These are phyloP conservation scores for Physcomitrellopsis africana DNA, from an alignment of 225 moss, liverwort and hornwort genomes.

Conservation along the genomic window DNA sequence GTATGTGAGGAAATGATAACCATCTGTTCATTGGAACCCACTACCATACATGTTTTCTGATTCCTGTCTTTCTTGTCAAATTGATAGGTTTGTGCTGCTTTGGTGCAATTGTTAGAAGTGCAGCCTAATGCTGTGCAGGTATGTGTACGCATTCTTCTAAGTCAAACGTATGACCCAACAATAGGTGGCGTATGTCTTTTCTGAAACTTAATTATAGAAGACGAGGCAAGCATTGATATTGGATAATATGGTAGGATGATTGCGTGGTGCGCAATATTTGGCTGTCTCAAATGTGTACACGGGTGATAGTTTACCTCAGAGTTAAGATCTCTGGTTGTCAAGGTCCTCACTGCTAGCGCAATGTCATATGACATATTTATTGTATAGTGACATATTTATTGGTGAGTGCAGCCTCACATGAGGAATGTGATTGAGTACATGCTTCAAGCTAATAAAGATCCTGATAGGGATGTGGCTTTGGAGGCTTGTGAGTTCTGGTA, in stretches of 20 bases:
- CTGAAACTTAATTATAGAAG: background rate
- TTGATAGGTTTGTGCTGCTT: constrained; percentile 88
- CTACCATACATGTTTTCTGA: constrained; percentile 29
- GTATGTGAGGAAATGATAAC: background rate
- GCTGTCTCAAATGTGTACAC: constrained; percentile 27
- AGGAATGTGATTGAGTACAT: constrained; percentile 99
- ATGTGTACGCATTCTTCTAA: constrained; percentile 17
- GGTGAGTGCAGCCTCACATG: constrained; percentile 88
- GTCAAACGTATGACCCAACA: background rate
- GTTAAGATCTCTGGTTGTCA: constrained; percentile 23
- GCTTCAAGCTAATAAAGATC: constrained; percentile 96
- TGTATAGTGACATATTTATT: constrained; percentile 37
- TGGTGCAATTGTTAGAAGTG: constrained; percentile 96
- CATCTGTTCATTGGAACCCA: constrained; percentile 18
- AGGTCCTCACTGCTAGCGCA: constrained; percentile 16
- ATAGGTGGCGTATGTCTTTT: background rate
- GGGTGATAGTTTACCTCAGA: constrained; percentile 1
- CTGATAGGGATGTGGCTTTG: constrained; percentile 93
- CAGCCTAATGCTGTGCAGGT: constrained; percentile 94
- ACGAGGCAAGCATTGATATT: constrained; percentile 6
- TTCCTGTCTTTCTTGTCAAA: constrained; percentile 20
- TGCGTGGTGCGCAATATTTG: constrained; percentile 14
- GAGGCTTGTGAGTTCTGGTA: constrained; percentile 99
- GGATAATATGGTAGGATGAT: background rate
- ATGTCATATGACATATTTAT: too few relatives aligned